Base-by-base conservation (phyloP, 2,329 filamentous ascomycete genomes). In the Alternaria arborescens region DNA sequence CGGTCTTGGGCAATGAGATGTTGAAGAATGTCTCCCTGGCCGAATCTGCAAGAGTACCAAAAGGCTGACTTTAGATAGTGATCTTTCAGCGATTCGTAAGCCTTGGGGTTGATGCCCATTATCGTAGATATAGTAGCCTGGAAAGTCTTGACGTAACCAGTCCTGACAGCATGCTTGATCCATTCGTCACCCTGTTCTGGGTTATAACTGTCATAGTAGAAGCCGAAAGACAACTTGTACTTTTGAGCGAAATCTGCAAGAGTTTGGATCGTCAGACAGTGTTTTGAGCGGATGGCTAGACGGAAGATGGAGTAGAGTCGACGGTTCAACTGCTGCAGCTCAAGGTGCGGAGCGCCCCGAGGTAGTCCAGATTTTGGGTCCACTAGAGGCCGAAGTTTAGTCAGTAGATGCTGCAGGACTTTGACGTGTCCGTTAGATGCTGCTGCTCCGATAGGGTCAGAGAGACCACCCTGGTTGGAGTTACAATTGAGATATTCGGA, bases 51-150 rank as follows among this genome's bases (percentile, higher is more conserved):
- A 36, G 1, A 36, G 14, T 36, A 14, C 12, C 6, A 12, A 14
- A 36, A 36, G 4, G 32, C 32, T 5, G 12, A 14, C 1, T 3
- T 12, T 14, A 36, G 14, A 16, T 36, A 12, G 14, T 36, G 14
- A 36, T 36, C 14, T 36, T 36, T 16, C 0, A 36, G 32, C 2
- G 4, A 0, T 0, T 14, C 0, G 14, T 3, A 36, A 14, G 14
- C 12, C 5, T 12, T 5, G 5, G 32, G 32, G 2, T 36, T 36
- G 0, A 36, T 16, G 14, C 1, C 3, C 14, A 3, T 36, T 4
- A 36, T 36, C 14, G 14, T 4, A 7, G 32, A 36, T 1, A 36
- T 2, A 3, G 32, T 36, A 7, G 32, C 1, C 32, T 36, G 32
- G 5, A 36, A 12, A 2, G 32, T 36, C 2, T 36, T 36, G 11